Conservation (phyloP, 176 grass and related monocot genomes). For the Chrysopogon serrulatus region DNA sequence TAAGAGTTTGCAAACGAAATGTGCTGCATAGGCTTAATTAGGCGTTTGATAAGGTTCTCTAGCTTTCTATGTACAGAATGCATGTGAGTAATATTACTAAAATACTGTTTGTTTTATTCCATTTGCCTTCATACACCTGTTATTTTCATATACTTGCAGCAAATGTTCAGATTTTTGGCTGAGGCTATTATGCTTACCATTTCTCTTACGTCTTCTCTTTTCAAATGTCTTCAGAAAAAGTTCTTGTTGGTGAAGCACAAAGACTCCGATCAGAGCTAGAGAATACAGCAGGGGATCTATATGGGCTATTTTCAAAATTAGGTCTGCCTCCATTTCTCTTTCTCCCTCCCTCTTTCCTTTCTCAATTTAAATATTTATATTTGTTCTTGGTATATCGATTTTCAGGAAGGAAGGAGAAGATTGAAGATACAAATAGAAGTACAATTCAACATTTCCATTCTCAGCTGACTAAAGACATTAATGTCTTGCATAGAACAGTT, state of each 20-base stretch:
- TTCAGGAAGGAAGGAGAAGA: conserved; percentile 73
- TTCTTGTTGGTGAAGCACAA: conserved; percentile 52
- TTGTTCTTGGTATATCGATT: neutral
- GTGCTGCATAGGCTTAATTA: neutral
- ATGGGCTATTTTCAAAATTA: conserved; percentile 81
- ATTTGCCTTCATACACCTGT: neutral
- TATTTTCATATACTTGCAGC: neutral
- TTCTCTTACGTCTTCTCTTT: neutral
- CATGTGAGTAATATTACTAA: neutral
- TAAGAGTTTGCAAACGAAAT: neutral
- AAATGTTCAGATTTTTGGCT: neutral
- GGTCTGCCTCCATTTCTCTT: conserved; percentile 31
- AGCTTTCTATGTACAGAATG: neutral
- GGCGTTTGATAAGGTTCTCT: neutral
- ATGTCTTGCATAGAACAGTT: conserved; percentile 50
- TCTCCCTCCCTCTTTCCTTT: neutral
- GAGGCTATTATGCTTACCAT: neutral
- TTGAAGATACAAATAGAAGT: conserved; percentile 69
- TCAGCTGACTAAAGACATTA: conserved; percentile 60
- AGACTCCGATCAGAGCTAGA: conserved; percentile 59
- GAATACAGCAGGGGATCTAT: conserved; percentile 59
- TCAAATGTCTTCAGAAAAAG: conserved; percentile 52
- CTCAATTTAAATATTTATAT: neutral
- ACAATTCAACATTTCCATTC: conserved; percentile 64
- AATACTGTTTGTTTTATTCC: conserved; percentile 1